These are phyloP conservation scores for Clathrus columnatus DNA, from an alignment of 768 basidiomycete species.

Conservation along the genomic window DNA sequence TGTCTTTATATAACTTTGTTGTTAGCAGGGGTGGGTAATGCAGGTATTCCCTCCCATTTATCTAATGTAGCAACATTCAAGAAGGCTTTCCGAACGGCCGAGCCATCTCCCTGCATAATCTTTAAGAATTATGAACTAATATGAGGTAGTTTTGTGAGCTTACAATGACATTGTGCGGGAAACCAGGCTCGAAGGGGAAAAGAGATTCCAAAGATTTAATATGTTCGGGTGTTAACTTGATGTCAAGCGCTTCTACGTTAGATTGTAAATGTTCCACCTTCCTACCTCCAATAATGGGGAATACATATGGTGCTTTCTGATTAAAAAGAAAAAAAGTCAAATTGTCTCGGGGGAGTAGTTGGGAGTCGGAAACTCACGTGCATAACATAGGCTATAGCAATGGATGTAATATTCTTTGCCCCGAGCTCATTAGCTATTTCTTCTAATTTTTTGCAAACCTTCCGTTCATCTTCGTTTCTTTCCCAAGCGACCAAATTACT, in stretches of 20 bases:
- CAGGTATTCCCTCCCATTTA: not conserved
- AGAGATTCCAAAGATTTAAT: conserved; percentile 36
- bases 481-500: conserved; percentile 30
- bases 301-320: conserved; percentile 45
- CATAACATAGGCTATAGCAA: conserved; percentile 23
- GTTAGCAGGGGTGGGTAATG: not conserved
- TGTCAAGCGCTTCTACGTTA: conserved; percentile 43
- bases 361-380: not conserved
- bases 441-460: conserved; percentile 36
- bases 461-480: conserved; percentile 36
- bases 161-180: conserved; percentile 29
- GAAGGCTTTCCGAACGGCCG: not conserved
- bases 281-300: conserved; percentile 43
- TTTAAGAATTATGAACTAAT: not conserved
- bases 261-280: conserved; percentile 43
- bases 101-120: not conserved
- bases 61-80: not conserved
- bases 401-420: conserved; percentile 35
- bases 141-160: conserved; percentile 10
- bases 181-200: conserved; percentile 38
- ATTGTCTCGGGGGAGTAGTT: not conserved
- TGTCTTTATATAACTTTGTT: no score
- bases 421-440: conserved; percentile 44
- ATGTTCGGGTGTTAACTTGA: conserved; percentile 36
- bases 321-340: conserved; percentile 47